Base-by-base conservation (phyloP, 208 protist genomes). In the Leishmania tarentolae region DNA sequence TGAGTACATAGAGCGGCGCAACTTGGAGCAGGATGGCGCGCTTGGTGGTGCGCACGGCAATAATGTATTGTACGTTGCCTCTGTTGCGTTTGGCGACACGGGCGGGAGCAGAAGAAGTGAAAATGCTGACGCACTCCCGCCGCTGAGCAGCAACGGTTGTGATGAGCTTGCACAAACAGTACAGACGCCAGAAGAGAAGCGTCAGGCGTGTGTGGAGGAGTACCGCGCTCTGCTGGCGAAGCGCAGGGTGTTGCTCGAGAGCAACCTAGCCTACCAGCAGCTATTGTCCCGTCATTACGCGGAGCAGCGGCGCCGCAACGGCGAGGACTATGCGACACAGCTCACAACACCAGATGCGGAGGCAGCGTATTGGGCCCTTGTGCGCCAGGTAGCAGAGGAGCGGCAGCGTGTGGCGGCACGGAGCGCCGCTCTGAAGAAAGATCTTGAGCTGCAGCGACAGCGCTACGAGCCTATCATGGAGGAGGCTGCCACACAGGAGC, bases 291-390 rank as follows among this genome's bases (percentile, higher is more conserved):
- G 89, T 40, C 88, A 96, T 88, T 93, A 97, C 66, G 87, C 88
- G 50, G 91, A 96, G 75, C 92, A 96, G 90, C 94, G 94, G 7
- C 82, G 85, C 44, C 87, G 92, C 24, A 93, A 95, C 78, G 91
- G 91, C 8, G 92, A 96, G 78, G 90, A 87, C n/a, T 84, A 93
- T 42, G 47, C 44, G 72, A 84, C 75, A 59, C 85, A 65, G 77
- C 70, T 91, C 50, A 85, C 87, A 9, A 88, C 92, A 53, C 86
- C 89, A 9, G 92, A 97, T 80, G 87, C 82, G 17, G 94, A 97
- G 71, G 77, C 91, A 61, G 89, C 92, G 78, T 97, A 96, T 87
- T 96, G 95, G 92, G 57, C 77, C 3, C 68, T 88, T 24, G 86
- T 98, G 70, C 83, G 90, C 9, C 87, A 96, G 69, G 80, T 96